phyloP scores from a whole-genome alignment of 305 asterid genomes.

The Solanum aculeatissimum region DNA sequence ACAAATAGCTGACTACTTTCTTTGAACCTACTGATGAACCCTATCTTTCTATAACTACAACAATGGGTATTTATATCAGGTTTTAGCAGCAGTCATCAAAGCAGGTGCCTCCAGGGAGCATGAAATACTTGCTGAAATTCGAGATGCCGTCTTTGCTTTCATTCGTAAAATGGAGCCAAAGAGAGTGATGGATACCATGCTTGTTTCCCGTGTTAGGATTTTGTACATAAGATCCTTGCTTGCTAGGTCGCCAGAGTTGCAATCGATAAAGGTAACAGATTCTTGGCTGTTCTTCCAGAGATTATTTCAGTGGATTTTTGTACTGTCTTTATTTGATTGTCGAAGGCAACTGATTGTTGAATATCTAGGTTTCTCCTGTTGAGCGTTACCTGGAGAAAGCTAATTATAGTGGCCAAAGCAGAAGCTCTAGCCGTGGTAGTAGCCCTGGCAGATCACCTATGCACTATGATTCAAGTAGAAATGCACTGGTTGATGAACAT shows the following conservation, averaged over 20 bases:
- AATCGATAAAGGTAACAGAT: constrained; percentile 82
- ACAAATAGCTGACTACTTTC: not conserved
- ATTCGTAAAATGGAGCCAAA: constrained; percentile 97
- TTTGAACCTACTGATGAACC: not conserved
- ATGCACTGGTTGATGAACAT: constrained; percentile 65
- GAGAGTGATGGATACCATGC: constrained; percentile 99
- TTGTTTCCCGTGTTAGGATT: constrained; percentile 98
- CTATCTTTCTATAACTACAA: not conserved
- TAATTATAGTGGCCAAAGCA: constrained; percentile 63
- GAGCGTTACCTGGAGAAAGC: constrained; percentile 94
- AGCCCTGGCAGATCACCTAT: constrained; percentile 97
- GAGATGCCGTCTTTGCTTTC: constrained; percentile 95
- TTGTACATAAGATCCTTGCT: constrained; percentile 94
- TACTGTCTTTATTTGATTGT: not conserved
- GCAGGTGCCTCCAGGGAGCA: constrained; percentile 99
- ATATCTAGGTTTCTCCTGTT: constrained; percentile 73
- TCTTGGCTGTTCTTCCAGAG: not conserved
- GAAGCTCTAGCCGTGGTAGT: constrained; percentile 95
- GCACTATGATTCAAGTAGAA: constrained; percentile 62
- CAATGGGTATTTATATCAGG: constrained; percentile 35
- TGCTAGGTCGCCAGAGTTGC: constrained; percentile 98
- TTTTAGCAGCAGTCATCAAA: constrained; percentile 97
- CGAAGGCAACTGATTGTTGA: not conserved
- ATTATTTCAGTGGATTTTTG: not conserved
- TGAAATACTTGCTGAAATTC: constrained; percentile 98